These are phyloP conservation scores for Phaffia australis DNA, from an alignment of 768 basidiomycete species.

Conservation along the genomic window DNA sequence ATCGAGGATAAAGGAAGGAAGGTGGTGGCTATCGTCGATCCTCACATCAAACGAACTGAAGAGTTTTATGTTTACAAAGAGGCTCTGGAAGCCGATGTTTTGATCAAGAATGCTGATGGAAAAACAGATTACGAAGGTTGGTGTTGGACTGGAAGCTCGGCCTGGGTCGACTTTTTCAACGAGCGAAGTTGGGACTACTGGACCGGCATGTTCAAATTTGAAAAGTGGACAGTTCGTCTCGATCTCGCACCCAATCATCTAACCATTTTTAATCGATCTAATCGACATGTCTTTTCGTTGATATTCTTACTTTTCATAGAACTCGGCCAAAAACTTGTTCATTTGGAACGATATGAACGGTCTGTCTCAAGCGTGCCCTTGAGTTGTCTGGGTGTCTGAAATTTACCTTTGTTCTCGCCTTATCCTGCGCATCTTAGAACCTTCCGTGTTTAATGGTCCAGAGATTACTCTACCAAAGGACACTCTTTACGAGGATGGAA, in stretches of 20 bases:
- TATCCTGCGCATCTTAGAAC: slow-evolving; percentile 46
- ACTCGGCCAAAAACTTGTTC: slow-evolving; percentile 64
- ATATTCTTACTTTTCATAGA: slow-evolving; percentile 27
- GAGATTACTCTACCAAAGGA: slow-evolving; percentile 78
- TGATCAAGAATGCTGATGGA: slow-evolving; percentile 71
- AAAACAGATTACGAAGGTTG: slow-evolving; percentile 81
- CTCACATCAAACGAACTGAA: slow-evolving; percentile 76
- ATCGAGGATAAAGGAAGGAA: slow-evolving; percentile 76
- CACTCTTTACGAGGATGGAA: slow-evolving; percentile 69
- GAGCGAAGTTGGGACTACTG: slow-evolving; percentile 83
- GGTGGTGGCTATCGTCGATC: slow-evolving; percentile 96
- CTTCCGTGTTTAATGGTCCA: slow-evolving; percentile 96
- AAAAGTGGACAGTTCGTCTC: slow-evolving; percentile 42
- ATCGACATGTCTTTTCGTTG: neutral
- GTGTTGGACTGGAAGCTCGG: slow-evolving; percentile 95
- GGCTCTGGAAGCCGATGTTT: slow-evolving; percentile 66
- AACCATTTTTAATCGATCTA: no score
- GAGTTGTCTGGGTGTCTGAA: neutral
- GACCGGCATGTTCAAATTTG: slow-evolving; percentile 65
- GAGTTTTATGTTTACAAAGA: slow-evolving; percentile 73
- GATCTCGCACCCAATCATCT: neutral
- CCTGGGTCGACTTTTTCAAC: slow-evolving; percentile 98
- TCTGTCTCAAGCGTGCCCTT: neutral
- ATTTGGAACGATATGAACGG: slow-evolving; percentile 99
- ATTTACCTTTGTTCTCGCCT: neutral